A percentile compares a stretch with the other conserved stretches of the same genome.
Conservation (phyloP, 2,329 filamentous ascomycete genomes). For the Pseudophaeomoniella oleicola region DNA sequence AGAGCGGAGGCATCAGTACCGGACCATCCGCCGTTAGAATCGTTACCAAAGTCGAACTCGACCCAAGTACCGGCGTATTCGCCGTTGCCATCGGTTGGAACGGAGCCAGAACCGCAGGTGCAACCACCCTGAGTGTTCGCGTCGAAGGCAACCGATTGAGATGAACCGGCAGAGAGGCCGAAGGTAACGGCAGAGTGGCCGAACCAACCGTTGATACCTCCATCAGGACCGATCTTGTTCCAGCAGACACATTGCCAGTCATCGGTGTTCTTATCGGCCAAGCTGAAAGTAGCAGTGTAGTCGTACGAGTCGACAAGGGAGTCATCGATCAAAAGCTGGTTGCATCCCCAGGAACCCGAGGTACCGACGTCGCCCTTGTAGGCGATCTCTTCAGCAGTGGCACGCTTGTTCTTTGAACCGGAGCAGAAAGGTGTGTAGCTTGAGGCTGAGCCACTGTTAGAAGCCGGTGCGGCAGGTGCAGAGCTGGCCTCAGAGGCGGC, state of each 20-base stretch:
- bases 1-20: slow-evolving; percentile 27
- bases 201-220: slow-evolving; percentile 20
- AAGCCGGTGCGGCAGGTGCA: slow-evolving; percentile 6
- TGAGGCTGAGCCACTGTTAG: slow-evolving; percentile 5
- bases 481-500: slow-evolving; percentile 5
- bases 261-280: neutral
- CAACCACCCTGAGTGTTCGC: slow-evolving; percentile 21
- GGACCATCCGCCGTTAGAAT: slow-evolving; percentile 17
- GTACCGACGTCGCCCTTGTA: neutral
- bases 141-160: slow-evolving; percentile 22
- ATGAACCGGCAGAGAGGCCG: slow-evolving; percentile 18
- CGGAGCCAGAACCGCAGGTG: slow-evolving; percentile 13
- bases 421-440: neutral
- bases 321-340: neutral
- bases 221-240: slow-evolving; percentile 22
- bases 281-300: neutral
- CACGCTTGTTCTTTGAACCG: neutral
- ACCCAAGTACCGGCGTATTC: slow-evolving; percentile 24
- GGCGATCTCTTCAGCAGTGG: neutral
- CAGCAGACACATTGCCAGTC: slow-evolving; percentile 10
- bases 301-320: neutral
- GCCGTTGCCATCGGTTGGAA: slow-evolving; percentile 16
- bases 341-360: neutral
- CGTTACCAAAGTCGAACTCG: slow-evolving; percentile 23
- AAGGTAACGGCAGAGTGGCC: slow-evolving; percentile 18